Evolutionary conservation across 2,329 filamentous ascomycete species (phyloP), one percentile per base, ranked within the genome.

Genomic region (Colletotrichum sp.): DNA sequence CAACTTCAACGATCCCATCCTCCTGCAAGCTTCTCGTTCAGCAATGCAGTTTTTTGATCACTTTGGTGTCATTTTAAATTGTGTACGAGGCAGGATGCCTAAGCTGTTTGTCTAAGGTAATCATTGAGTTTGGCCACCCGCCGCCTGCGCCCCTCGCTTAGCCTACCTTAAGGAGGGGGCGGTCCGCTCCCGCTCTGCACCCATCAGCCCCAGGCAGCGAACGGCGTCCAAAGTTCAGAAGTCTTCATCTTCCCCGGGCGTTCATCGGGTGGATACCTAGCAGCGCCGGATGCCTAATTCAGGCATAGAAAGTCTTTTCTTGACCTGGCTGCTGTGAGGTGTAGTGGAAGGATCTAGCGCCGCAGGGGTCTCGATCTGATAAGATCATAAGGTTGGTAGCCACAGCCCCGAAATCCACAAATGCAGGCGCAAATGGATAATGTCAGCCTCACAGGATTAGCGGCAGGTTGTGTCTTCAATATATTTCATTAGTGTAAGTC

Each of bases 391-490:
- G 39, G 0, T 6, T 49, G 44, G 3, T 49, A 18, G 39, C 39
- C 44, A 21, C 44, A 49, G 44, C 44, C 44, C 44, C 44, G 3
- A 49, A 13, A n/a, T 49, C 44, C n/a, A 21, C 44, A 21, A 12
- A n/a, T 49, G 18, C 6, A 49, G 6, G 44, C 18, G 18, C 1
- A 12, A 2, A n/a, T 12, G 1, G 10, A 12, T n/a, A 49, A 10
- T n/a, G 1, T 49, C 5, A 49, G 39, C 39, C 39, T 18, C 39
- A 44, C 39, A 49, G 9, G 3, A 49, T 13, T 3, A 44, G 39
- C 39, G 16, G 16, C 18, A 0, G 39, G 1, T 16, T 44, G 39
- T 2, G 0, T 12, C 16, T n/a, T n/a, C 0, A 2, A n/a, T n/a
- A 0, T 5, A 12, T 44, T 6, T n/a, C 18, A 10, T n/a, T 9